Evolutionary conservation across 2,329 filamentous ascomycete species (phyloP).

Genomic region (Chrysosporium keratinophilum): DNA sequence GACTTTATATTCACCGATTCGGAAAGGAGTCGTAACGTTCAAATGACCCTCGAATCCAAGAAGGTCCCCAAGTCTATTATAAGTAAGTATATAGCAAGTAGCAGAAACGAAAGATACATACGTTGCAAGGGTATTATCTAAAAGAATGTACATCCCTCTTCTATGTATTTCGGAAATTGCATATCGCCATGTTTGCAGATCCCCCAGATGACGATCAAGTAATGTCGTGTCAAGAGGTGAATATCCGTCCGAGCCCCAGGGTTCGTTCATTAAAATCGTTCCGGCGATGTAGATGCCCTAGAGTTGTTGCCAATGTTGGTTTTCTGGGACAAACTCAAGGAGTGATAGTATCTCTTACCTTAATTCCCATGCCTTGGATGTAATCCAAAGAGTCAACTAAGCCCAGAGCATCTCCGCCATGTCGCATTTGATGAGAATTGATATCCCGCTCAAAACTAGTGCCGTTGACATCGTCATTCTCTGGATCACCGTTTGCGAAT

Average conservation of each 20-base stretch:
- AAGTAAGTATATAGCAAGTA: not conserved
- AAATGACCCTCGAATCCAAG: constrained; percentile 53
- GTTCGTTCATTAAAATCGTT: constrained; percentile 53
- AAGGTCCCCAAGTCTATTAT: constrained; percentile 47
- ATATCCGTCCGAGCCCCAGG: constrained; percentile 54
- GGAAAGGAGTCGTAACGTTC: constrained; percentile 49
- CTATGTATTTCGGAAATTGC: constrained; percentile 51
- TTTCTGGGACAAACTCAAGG: too few species aligned
- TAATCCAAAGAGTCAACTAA: constrained; percentile 53
- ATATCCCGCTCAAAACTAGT: constrained; percentile 53
- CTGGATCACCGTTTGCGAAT: constrained; percentile 55
- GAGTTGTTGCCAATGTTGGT: not conserved
- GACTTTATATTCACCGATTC: constrained; percentile 46
- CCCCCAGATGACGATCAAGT: constrained; percentile 53
- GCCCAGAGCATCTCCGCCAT: constrained; percentile 51
- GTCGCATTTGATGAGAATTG: constrained; percentile 51
- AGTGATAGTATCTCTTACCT: constrained; percentile 30
- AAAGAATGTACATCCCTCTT: constrained; percentile 54
- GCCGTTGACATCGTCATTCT: constrained; percentile 53
- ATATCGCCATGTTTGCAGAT: constrained; percentile 48
- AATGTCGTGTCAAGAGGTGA: constrained; percentile 52
- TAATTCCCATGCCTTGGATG: constrained; percentile 54
- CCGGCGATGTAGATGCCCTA: constrained; percentile 53
- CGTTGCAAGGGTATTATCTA: constrained; percentile 58
- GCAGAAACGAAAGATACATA: constrained; percentile 25